Evolutionary conservation across 768 basidiomycete species (phyloP).

Genomic region (Lyophyllum decastes): DNA sequence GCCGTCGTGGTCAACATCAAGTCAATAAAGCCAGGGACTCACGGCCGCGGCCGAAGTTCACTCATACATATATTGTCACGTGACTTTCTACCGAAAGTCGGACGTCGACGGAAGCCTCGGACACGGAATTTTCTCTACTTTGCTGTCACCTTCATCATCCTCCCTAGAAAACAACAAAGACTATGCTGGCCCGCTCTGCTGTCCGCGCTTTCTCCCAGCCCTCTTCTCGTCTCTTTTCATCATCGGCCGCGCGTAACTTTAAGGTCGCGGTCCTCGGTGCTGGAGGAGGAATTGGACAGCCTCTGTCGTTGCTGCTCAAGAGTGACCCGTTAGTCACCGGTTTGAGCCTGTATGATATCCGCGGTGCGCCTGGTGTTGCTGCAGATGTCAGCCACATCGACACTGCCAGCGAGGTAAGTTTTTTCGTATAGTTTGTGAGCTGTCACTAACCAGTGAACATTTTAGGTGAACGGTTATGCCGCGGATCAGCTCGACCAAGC

Average conservation of each 20-base stretch:
- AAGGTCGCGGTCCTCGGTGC: slow-evolving; percentile 98
- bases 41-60: background rate
- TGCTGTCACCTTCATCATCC: slow-evolving; percentile 20
- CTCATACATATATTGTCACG: background rate
- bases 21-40: background rate
- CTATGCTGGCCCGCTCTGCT: slow-evolving; percentile 70
- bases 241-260: slow-evolving; percentile 66
- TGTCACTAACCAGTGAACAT: slow-evolving; percentile 11
- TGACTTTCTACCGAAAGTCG: background rate
- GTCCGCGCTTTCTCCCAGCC: slow-evolving; percentile 54
- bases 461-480: slow-evolving; percentile 74
- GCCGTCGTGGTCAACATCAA: slow-evolving; percentile 3
- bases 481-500: slow-evolving; percentile 89
- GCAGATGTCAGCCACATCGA: slow-evolving; percentile 97
- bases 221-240: slow-evolving; percentile 72
- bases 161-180: slow-evolving; percentile 22
- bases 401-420: slow-evolving; percentile 72
- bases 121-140: slow-evolving; percentile 14
- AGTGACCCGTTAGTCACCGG: slow-evolving; percentile 86
- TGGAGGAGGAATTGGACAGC: slow-evolving; percentile 98
- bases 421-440: slow-evolving; percentile 13
- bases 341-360: slow-evolving; percentile 91
- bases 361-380: slow-evolving; percentile 95
- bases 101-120: slow-evolving; percentile 12
- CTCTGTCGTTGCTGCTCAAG: slow-evolving; percentile 92